Base-by-base conservation (phyloP, 2,329 filamentous ascomycete species). In the Microthyrium microscopicum region DNA sequence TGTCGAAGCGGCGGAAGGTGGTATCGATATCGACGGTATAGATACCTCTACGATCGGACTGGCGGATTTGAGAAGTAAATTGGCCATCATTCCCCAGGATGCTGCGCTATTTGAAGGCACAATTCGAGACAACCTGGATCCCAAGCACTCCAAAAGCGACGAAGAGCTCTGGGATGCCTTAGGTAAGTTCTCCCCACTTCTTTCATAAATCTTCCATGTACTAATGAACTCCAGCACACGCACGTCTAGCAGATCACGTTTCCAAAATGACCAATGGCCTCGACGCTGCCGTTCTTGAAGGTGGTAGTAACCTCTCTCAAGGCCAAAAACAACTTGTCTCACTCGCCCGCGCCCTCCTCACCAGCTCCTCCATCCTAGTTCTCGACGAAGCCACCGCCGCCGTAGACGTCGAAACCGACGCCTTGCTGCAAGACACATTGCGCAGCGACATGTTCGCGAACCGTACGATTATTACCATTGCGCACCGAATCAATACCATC, bases 401-500 rank as follows among this genome's bases (percentile, higher is more conserved):
- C 11, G 68, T 73, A 12, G 68, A 73, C 47, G 65, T 72, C 33
- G 64, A 72, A 52, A 73, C 68, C 3, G 65, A 73, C 51, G 61
- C 63, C 30, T 52, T 71, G 50, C 53, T 71, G 39, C 68, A 72
- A 52, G 60, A 61, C 29, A 71, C 67, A 18, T 49, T 72, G 29
- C 62, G 67, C 37, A 69, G 64, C 50, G 64, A 55, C 42, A 58
- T 68, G 45, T 93, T 93, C 58, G 64, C 74, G 39, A 79, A 89
- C 55, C 72, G 82, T 35, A 93, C 84, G 28, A 92, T 93, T 55
- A 87, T 93, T 54, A 93, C 85, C 1, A 89, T 93, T 45, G 84
- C 84, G 20, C 84, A 93, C 60, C 75, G 84, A 35, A 87, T 93
- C 58, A 92, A 92, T 58, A 93, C 84, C n/a, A 92, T 93, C 46